A percentile compares a stretch with the other conserved stretches of the same genome.
Evolutionary conservation across 1,284 basidiomycete species (phyloP).

Genomic region (Ustilago nuda): DNA sequence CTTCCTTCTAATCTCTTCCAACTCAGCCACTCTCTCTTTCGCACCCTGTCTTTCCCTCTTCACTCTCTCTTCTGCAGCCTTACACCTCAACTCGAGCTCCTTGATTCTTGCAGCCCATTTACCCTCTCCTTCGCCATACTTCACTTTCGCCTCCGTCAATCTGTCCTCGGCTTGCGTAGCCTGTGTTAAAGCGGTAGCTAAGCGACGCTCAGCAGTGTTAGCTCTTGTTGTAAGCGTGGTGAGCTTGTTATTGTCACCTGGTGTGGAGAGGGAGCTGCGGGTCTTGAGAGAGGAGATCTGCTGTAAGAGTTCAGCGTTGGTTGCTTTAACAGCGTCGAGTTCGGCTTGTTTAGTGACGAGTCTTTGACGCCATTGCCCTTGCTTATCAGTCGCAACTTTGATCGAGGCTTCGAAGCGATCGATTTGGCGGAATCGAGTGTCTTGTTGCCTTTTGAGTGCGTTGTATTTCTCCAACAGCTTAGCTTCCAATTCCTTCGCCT

Average conservation of each 20-base stretch:
- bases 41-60: conserved; percentile 94
- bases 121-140: conserved; percentile 57
- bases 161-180: conserved; percentile 84
- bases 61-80: conserved; percentile 89
- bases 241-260: conserved; percentile 56
- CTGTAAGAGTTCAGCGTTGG: conserved; percentile 80
- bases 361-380: conserved; percentile 87
- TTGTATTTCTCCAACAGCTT: conserved; percentile 78
- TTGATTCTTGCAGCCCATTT: conserved; percentile 65
- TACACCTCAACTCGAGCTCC: conserved; percentile 84
- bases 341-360: conserved; percentile 86
- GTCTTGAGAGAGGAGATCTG: conserved; percentile 79
- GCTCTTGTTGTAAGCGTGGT: conserved; percentile 56
- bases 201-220: conserved; percentile 76
- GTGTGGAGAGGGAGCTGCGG: conserved; percentile 45
- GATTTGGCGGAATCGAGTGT: conserved; percentile 87
- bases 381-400: conserved; percentile 84
- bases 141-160: conserved; percentile 81
- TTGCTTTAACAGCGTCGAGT: conserved; percentile 75
- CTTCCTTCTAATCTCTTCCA: conserved; percentile 57
- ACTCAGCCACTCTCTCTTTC: conserved; percentile 78
- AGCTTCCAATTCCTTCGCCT: conserved; percentile 82
- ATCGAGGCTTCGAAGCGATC: conserved; percentile 91
- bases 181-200: conserved; percentile 84
- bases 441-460: conserved; percentile 87